Conservation (phyloP, 2,329 filamentous ascomycete genomes). For the Hypoxylon rubiginosum region DNA sequence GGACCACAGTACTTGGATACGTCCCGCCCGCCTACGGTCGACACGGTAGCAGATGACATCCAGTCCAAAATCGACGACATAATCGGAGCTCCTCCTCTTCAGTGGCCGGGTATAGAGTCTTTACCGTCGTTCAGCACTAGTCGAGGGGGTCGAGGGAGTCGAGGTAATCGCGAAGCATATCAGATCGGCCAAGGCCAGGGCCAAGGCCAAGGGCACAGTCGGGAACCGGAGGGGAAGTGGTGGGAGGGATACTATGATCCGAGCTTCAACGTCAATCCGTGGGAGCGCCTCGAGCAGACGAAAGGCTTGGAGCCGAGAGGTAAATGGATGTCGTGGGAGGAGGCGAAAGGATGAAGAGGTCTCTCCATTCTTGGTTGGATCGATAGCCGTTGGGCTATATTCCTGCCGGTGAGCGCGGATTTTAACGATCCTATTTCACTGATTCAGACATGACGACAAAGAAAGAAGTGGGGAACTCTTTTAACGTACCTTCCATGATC, state of each 20-base stretch:
- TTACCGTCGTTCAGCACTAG: slow-evolving; percentile 12
- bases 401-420: not conserved
- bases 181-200: too few species aligned
- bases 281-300: slow-evolving; percentile 69
- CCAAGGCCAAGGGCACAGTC: slow-evolving; percentile 44
- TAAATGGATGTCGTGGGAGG: slow-evolving; percentile 59
- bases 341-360: slow-evolving; percentile 39
- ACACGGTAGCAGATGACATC: slow-evolving; percentile 28
- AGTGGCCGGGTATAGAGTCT: slow-evolving; percentile 10
- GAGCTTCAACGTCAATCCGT: slow-evolving; percentile 79
- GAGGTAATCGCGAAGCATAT: slow-evolving; percentile 35
- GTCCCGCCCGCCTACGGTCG: slow-evolving; percentile 50
- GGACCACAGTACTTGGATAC: slow-evolving; percentile 52
- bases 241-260: slow-evolving; percentile 78
- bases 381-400: not conserved
- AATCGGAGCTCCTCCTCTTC: slow-evolving; percentile 33
- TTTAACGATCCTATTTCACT: slow-evolving; percentile 3
- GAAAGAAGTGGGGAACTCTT: not conserved
- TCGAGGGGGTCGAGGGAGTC: not conserved
- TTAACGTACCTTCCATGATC: slow-evolving; percentile 4
- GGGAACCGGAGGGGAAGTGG: slow-evolving; percentile 64
- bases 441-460: not conserved
- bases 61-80: slow-evolving; percentile 50
- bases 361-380: slow-evolving; percentile 5
- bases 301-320: slow-evolving; percentile 60